Percentiles rank a stretch among this genome's conserved stretches.
These are phyloP conservation scores for Phytophthora macrochlamydospora DNA, from an alignment of 352 stramenopile species.

Conservation along the genomic window DNA sequence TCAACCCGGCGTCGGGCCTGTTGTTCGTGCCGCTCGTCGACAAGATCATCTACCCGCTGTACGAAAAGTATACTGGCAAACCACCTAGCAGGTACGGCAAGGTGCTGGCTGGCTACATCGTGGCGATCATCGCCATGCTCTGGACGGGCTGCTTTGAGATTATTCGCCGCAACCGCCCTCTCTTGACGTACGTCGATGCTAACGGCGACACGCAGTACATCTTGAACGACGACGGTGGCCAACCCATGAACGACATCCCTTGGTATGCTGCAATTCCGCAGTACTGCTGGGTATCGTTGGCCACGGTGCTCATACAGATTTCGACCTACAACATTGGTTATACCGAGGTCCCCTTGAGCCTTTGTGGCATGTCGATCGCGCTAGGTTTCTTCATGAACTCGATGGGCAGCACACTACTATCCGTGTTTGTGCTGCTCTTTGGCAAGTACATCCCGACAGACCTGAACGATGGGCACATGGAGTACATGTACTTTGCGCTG, in stretches of 20 bases:
- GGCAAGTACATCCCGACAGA: slow-evolving; percentile 48
- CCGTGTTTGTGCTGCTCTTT: slow-evolving; percentile 69
- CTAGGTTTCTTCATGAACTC: slow-evolving; percentile 47
- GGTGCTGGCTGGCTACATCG: slow-evolving; percentile 36
- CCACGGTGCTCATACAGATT: slow-evolving; percentile 47
- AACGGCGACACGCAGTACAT: slow-evolving; percentile 28
- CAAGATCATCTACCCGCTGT: slow-evolving; percentile 45
- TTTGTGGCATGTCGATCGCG: slow-evolving; percentile 41
- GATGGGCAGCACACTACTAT: slow-evolving; percentile 61
- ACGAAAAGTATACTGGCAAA: slow-evolving; percentile 45
- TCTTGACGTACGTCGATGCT: slow-evolving; percentile 24
- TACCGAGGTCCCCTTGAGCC: slow-evolving; percentile 40
- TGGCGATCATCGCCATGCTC: slow-evolving; percentile 43
- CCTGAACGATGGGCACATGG: slow-evolving; percentile 29
- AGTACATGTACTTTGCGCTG: slow-evolving; percentile 50
- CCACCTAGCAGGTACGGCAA: slow-evolving; percentile 44
- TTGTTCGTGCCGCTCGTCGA: slow-evolving; percentile 46
- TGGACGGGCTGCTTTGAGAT: slow-evolving; percentile 45
- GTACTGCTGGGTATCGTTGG: slow-evolving; percentile 43
- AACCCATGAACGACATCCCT: slow-evolving; percentile 28
- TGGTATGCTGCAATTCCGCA: slow-evolving; percentile 42
- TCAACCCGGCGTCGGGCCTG: slow-evolving; percentile 45
- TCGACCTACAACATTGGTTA: slow-evolving; percentile 49
- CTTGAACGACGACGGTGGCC: slow-evolving; percentile 33
- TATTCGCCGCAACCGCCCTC: slow-evolving; percentile 28